Evolutionary conservation across 345 rosid species (phyloP).

Genomic region (Lagerstroemia speciosa): DNA sequence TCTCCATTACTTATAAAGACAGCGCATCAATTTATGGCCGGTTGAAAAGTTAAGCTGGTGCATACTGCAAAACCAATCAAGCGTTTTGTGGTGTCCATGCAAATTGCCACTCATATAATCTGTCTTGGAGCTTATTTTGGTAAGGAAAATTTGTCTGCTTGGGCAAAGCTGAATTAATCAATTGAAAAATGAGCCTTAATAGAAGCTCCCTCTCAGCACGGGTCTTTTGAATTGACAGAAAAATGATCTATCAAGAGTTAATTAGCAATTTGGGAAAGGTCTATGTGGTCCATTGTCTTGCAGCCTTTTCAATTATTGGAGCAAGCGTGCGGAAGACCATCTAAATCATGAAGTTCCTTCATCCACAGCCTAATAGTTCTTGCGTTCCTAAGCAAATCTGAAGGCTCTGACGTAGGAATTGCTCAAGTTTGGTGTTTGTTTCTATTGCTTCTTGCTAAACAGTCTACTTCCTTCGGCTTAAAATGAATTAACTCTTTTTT

Average conservation of each 20-base stretch:
- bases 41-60: slow-evolving; percentile 3
- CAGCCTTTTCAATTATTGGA: too few relatives aligned
- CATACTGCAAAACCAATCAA: slow-evolving; percentile 1
- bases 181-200: not conserved
- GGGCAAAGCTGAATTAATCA: not conserved
- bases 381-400: too few relatives aligned
- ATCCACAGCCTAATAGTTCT: too few relatives aligned
- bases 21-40: not conserved
- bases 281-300: too few relatives aligned
- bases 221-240: not conserved
- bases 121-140: not conserved
- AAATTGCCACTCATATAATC: not conserved
- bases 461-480: not conserved
- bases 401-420: not conserved
- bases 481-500: too few relatives aligned
- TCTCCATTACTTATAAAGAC: too few relatives aligned
- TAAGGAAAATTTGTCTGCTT: not conserved
- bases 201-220: not conserved
- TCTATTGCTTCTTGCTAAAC: not conserved
- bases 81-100: too few relatives aligned
- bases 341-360: too few relatives aligned
- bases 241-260: too few relatives aligned
- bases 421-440: not conserved
- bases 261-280: too few relatives aligned
- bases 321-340: too few relatives aligned